Evolutionary conservation across 2,329 filamentous ascomycete genomes (phyloP), one percentile per base, ranked within the genome.

Genomic region (Pseudofabraea citricarpa): DNA sequence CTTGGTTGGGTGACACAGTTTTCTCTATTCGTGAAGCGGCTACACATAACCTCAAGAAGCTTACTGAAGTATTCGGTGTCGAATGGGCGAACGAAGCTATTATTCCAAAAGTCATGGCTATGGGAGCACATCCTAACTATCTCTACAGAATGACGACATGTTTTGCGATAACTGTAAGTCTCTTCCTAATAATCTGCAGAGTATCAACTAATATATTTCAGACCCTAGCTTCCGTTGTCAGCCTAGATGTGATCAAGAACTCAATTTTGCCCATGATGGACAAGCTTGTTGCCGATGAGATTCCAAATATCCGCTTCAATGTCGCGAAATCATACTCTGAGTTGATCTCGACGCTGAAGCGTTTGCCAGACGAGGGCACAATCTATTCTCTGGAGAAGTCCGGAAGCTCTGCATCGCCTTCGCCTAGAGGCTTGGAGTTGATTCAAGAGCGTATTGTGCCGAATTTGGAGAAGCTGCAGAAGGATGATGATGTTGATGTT

Each of bases 131-230:
- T 65, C 89, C 91, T 49, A 98, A 98, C 72, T 98, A 98, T 66
- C 84, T 98, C 41, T 98, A 98, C 77, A 81, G 93, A 64, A 98
- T 98, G 93, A 98, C 93, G 8, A 98, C 93, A n/a, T 97, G 91
- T 72, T 98, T 98, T 66, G 93, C 93, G 50, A 94, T 98, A 55
- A 91, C 90, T 57, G 93, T 98, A 77, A 74, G 87, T 78, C 8
- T 2, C n/a, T 27, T 21, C n/a, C n/a, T 5, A 37, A 13, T 19
- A 6, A 32, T 18, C n/a, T 37, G 33, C 24, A 23, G 32, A 38
- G 29, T n/a, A 21, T 33, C 36, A 43, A 41, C 63, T 57, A 69
- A 54, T 50, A 52, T 16, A 16, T 29, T 47, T 38, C 55, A 98
- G 93, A 98, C 91, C 19, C 82, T 98, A 50, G 87, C 93, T 22